These are phyloP conservation scores for Rhytidiadelphus loreus DNA, from an alignment of 225 moss, liverwort and hornwort genomes.

Conservation along the genomic window DNA sequence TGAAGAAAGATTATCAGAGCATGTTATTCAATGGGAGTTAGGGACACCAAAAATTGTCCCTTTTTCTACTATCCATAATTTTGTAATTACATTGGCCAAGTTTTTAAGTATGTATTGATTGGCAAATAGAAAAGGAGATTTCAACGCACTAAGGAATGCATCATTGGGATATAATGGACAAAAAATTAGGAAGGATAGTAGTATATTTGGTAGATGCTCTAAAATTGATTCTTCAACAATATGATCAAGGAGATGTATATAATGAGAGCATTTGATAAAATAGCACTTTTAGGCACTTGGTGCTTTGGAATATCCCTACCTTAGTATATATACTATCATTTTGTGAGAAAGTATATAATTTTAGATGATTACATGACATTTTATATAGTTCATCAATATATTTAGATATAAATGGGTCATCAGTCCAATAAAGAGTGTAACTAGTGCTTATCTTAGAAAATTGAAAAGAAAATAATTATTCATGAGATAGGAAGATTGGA, in stretches of 20 bases:
- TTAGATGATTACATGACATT: neutral
- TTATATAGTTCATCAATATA: neutral
- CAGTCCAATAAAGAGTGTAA: neutral
- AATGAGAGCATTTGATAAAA: neutral
- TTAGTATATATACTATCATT: neutral
- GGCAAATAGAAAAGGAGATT: neutral
- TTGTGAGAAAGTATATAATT: neutral
- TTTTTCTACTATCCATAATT: neutral
- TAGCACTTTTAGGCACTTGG: neutral
- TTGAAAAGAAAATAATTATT: neutral
- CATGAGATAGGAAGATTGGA: neutral
- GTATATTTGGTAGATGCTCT: neutral
- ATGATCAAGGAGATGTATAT: neutral
- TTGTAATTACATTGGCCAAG: neutral
- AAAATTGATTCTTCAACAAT: neutral
- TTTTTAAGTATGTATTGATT: neutral
- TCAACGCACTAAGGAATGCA: neutral
- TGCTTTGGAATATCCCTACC: neutral
- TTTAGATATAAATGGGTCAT: neutral
- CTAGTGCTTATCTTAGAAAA: neutral
- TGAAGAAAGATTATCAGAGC: neutral
- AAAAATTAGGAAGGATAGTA: neutral
- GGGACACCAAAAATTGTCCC: neutral
- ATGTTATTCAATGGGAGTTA: accelerated
- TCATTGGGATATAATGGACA: neutral